Evolutionary conservation across 2,329 filamentous ascomycete species (phyloP), one percentile per base, ranked within the genome.

Genomic region (Trichoderma arundinaceum): DNA sequence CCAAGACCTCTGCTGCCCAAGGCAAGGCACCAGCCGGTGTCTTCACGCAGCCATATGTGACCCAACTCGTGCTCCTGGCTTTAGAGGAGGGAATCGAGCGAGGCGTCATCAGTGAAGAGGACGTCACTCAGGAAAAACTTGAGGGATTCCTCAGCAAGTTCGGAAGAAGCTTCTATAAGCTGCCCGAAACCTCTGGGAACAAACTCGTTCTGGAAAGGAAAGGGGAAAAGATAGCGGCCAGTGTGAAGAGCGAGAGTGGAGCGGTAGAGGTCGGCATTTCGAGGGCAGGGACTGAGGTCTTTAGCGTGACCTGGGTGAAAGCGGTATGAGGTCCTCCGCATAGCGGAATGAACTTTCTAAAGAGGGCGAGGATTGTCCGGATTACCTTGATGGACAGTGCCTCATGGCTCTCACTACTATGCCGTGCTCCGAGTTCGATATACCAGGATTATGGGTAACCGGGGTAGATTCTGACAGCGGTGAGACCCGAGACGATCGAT

Each of bases 41-140:
- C 49, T 94, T 92, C 75, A 94, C 91, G 1, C 91, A 94, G 78
- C 88, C 89, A 4, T 88, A 88, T 73, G 88, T 87, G 0, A 82
- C 88, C 1, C 87, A 87, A 63, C 82, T 88, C 54, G 88, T 92
- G 53, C 78, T 92, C 28, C 72, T 80, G 39, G 84, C 81, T 0
- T 78, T 92, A 46, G 85, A 90, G 75, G 84, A 86, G 70, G 90
- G 83, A 4, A 79, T 90, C 4, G 79, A 80, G 67, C 79, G 82
- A 10, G 84, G 83, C 1, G 80, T 84, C 41, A 80, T 88, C 51
- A 73, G 74, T 7, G 81, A 83, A 64, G 77, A 74, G 0, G 81
- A 85, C n/a, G 77, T 88, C 8, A 86, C 84, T 5, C 79, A 83
- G 67, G 84, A 86, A 68, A 79, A 79, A 60, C 77, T 89, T 1